Percentiles rank a stretch among this genome's conserved stretches.
Evolutionary conservation across 2,329 filamentous ascomycete genomes (phyloP).

Genomic region (Venturia nashicola): DNA sequence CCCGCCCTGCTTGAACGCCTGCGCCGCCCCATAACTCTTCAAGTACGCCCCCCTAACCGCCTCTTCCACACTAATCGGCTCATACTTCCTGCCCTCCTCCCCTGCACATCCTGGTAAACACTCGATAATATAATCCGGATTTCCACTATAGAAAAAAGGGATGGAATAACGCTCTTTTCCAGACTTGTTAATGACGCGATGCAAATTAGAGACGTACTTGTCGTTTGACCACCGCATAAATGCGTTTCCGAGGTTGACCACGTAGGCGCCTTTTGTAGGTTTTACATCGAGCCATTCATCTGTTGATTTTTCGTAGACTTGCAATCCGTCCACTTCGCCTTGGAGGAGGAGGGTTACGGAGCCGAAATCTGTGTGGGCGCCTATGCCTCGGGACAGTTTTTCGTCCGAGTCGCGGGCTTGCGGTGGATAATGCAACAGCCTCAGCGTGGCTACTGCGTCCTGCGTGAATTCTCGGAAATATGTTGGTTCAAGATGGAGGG

Average conservation of each 20-base stretch:
- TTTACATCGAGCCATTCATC: slow-evolving; percentile 4
- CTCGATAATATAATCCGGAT: slow-evolving; percentile 30
- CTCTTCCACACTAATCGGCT: slow-evolving; percentile 30
- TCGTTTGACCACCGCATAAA: slow-evolving; percentile 32
- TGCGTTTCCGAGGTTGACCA: slow-evolving; percentile 25
- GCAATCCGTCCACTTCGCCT: background rate
- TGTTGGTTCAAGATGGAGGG: slow-evolving; percentile 24
- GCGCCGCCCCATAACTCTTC: slow-evolving; percentile 31
- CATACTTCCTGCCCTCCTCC: slow-evolving; percentile 26
- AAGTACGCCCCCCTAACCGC: slow-evolving; percentile 29
- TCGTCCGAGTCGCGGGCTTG: slow-evolving; percentile 26
- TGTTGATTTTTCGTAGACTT: background rate
- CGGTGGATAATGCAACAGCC: slow-evolving; percentile 31
- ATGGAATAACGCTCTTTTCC: slow-evolving; percentile 28
- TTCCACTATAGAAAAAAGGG: slow-evolving; percentile 32
- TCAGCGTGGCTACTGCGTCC: slow-evolving; percentile 28
- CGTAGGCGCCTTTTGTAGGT: slow-evolving; percentile 16
- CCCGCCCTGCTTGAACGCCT: slow-evolving; percentile 24
- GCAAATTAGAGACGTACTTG: slow-evolving; percentile 28
- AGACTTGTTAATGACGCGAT: slow-evolving; percentile 30
- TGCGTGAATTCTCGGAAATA: slow-evolving; percentile 26
- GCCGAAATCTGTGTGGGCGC: slow-evolving; percentile 33
- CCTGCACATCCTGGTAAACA: slow-evolving; percentile 29
- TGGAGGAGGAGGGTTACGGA: slow-evolving; percentile 22
- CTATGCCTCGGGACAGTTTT: slow-evolving; percentile 27